Base-by-base conservation (phyloP, 139 green algal genomes). In the Chlorella sp. region DNA sequence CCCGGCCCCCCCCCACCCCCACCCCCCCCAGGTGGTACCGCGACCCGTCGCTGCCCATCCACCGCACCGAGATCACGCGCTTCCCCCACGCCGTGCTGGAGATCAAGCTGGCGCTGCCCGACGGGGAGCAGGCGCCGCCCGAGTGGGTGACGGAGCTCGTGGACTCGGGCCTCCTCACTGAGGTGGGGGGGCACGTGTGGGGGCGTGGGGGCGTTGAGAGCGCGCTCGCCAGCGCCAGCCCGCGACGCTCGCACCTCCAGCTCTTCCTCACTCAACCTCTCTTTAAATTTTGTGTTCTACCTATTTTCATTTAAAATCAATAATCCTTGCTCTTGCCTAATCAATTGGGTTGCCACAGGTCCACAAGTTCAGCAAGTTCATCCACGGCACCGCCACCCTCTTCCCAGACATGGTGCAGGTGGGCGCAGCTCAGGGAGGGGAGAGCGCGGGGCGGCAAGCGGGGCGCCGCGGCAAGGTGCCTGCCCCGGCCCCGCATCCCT, bases 21-120 rank as follows among this genome's bases (percentile, higher is more conserved):
- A 29, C 29, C 58, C 17, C 11, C 25, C 2, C 2, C 41, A 4
- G 62, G 51, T 67, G 69, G 87, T 95, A 87, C 82, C 85, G 93
- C 35, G 93, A 97, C 81, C 93, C 93, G 42, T 69, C 68, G 8
- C 76, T 95, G 74, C 87, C 86, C 50, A 84, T 93, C 61, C 83
- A 90, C 35, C 85, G 93, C 68, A 95, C 89, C 19, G 93, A 97
- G 86, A 91, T 97, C 83, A 97, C 93, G 19, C 88, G 91, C 81
- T 98, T 98, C 85, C 94, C 94, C 2, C 93, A 98, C 73, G 94
- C 92, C 2, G 88, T 98, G 58, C 84, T 98, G 82, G 95, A 98
- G 86, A 90, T 98, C 15, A 98, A 98, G 89, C 91, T 98, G 66
- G 89, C 81, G 35, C 89, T 98, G 77, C 79, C 83, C 12, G 90